phyloP scores from a whole-genome alignment of 768 basidiomycete species.

The Clitopilus hobsonii region DNA sequence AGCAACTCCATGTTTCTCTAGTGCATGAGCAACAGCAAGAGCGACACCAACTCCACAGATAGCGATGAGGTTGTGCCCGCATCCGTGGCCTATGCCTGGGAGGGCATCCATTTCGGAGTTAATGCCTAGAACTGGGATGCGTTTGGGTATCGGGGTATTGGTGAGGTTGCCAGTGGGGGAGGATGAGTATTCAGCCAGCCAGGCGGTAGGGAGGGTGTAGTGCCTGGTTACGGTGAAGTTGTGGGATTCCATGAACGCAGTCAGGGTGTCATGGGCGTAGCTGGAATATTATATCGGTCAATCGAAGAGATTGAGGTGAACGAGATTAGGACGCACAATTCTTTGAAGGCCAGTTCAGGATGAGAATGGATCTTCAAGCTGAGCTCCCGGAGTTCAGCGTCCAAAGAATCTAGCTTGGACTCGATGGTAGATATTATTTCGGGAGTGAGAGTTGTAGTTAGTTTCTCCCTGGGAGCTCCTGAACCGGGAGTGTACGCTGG shows the following conservation, averaged over 20 bases:
- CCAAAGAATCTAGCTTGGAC: constrained; percentile 43
- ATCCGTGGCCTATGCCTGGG: constrained; percentile 56
- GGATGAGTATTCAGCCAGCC: constrained; percentile 61
- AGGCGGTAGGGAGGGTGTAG: constrained; percentile 73
- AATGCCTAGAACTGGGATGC: constrained; percentile 56
- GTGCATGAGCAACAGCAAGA: constrained; percentile 64
- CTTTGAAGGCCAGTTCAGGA: constrained; percentile 64
- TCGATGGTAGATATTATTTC: constrained; percentile 54
- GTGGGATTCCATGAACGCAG: constrained; percentile 59
- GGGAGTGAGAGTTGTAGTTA: constrained; percentile 14
- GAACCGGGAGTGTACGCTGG: constrained; percentile 32
- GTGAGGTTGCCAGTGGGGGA: neutral
- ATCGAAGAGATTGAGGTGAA: constrained; percentile 6
- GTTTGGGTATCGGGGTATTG: neutral
- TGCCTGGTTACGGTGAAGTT: constrained; percentile 70
- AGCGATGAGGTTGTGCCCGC: constrained; percentile 84
- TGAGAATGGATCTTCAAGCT: constrained; percentile 78
- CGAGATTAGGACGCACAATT: constrained; percentile 38
- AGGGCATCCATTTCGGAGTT: constrained; percentile 80
- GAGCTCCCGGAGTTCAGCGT: constrained; percentile 50
- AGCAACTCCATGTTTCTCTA: constrained; percentile 55
- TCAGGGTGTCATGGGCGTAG: constrained; percentile 67
- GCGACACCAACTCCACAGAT: constrained; percentile 73
- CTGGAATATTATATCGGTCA: constrained; percentile 27
- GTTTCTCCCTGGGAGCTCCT: constrained; percentile 4